Base-by-base conservation (phyloP, 78 protist species). In the Guillardia theta region DNA sequence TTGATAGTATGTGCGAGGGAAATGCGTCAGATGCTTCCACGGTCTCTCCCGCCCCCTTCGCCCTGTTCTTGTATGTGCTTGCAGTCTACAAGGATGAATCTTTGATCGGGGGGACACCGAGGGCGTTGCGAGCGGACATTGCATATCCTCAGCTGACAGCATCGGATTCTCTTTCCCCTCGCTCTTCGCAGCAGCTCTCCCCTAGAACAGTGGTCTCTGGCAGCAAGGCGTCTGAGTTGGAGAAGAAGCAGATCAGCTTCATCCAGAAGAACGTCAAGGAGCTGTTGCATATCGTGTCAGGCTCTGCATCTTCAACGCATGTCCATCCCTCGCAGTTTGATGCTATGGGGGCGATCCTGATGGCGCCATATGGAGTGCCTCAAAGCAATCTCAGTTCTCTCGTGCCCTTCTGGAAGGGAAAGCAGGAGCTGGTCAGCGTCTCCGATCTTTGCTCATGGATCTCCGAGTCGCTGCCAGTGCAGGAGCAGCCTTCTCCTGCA, bases 61-160 rank as follows among this genome's bases (percentile, higher is more conserved):
- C 83, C 36, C n/a, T 70, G 15, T 70, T 36, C 83, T 33, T 70
- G 45, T 70, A 33, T 43, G 12, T 70, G 27, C 83, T 70, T 24
- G 33, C 83, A 4, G 83, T 70, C 83, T 70, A 36, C 83, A 70
- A 70, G 70, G 70, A 58, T 6, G 70, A 58, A 30, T 58, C 70
- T 3, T 58, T 30, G 70, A 58, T 58, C 41, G 83, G 83, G 33
- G 83, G 83, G 36, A 70, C 83, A 0, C 83, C 83, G 1, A 1
- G 83, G 22, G 83, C 83, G 41, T 43, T 70, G 41, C 83, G 83
- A 24, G 83, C 83, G 1, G 83, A 70, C 83, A 70, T 70, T 70
- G 83, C 83, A 33, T 70, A 33, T 24, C 83, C 83, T 3, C 83
- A 70, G 33, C 9, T 70, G 83, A 58, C 21, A 3, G 70, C 70